Base-by-base conservation (phyloP, 2,329 filamentous ascomycete species). In the Beauveria sp. region DNA sequence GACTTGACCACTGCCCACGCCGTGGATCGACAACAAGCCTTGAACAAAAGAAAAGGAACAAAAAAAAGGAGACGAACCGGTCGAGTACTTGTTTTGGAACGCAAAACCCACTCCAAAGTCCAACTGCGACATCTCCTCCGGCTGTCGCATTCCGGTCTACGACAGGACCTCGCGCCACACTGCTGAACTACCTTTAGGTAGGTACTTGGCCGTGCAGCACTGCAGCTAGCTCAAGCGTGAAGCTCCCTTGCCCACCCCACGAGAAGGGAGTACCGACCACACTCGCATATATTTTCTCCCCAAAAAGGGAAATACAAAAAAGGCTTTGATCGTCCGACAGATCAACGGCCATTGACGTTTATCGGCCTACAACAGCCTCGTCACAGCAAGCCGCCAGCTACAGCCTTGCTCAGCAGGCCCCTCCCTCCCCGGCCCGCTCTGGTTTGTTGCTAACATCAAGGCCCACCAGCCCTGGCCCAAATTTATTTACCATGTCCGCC, bases 401-500 rank as follows among this genome's bases (percentile, higher is more conserved):
- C 42, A 40, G 43, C 43, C 14, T 26, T 46, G 9, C 7, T 14
- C 42, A 47, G n/a, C 53, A 56, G 54, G 42, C n/a, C 43, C 9
- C 45, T 28, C 28, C 28, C 10, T n/a, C 34, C 30, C 12, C 47
- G 47, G 47, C 24, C 57, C 57, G 47, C 57, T 34, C 22, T 59
- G 40, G 43, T 45, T 26, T 18, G 40, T 57, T 46, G 55, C 45
- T 58, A 47, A 38, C 46, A 30, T 38, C 22, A 28, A 34, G 58
- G 58, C 51, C 51, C 58, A 54, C 56, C 56, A 43, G 50, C 20
- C 26, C 38, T 40, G 26, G 57, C 51, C 51, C 30, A 60, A 53
- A 47, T 26, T 60, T 60, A 46, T 49, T 45, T 47, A 70, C 67
- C 70, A 77, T 74, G 75, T 82, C 83, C 76, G 77, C 75, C 67